phyloP scores from a whole-genome alignment of 2,329 filamentous ascomycete genomes.

The Aspergillus melleus region DNA sequence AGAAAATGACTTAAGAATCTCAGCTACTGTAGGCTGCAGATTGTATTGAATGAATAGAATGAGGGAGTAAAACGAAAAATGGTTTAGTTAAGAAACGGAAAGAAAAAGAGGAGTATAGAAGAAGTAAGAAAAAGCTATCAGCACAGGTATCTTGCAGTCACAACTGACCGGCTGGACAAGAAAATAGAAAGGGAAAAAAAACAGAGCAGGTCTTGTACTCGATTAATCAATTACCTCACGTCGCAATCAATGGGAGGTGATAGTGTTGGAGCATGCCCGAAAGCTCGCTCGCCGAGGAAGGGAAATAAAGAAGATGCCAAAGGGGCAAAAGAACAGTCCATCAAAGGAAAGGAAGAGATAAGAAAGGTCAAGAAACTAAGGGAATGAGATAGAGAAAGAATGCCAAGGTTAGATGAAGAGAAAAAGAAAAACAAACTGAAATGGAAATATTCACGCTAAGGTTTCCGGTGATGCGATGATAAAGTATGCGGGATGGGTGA shows the following conservation, averaged over 20 bases:
- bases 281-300: constrained; percentile 7
- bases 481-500: constrained; percentile 1
- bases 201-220: background rate
- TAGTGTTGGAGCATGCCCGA: background rate
- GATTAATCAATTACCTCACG: constrained; percentile 15
- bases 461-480: background rate
- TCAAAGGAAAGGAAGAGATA: background rate
- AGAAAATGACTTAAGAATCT: constrained; percentile 16
- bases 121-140: constrained; percentile 22
- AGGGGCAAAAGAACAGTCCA: background rate
- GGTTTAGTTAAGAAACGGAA: constrained; percentile 6
- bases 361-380: background rate
- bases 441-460: background rate
- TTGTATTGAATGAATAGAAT: constrained; percentile 8
- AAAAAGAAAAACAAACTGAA: background rate
- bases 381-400: constrained; percentile 5
- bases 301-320: background rate
- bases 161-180: constrained; percentile 23
- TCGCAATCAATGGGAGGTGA: constrained; percentile 13
- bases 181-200: constrained; percentile 20
- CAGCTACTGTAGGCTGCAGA: constrained; percentile 13
- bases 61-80: background rate
- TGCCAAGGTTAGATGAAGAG: background rate
- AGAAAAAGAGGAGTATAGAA: constrained; percentile 12
- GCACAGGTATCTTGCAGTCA: constrained; percentile 37